Conservation (phyloP, 441 rosid genomes). For the Croton setiger region DNA sequence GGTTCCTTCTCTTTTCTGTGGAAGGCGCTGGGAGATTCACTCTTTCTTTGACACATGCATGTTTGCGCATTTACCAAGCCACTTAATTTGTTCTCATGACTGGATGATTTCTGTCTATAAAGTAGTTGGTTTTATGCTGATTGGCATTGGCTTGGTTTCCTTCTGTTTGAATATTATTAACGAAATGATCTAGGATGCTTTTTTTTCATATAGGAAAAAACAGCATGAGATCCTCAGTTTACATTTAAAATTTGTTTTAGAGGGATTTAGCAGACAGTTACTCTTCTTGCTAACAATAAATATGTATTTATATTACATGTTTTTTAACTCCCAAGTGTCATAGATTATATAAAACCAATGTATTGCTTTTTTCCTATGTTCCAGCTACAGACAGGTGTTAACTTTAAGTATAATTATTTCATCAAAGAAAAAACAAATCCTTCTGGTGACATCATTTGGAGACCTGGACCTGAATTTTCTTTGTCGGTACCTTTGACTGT, state of each 20-base stretch:
- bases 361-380: constrained; percentile 19
- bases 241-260: constrained; percentile 7
- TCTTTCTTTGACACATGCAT: not conserved
- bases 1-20: not conserved
- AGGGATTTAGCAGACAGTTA: constrained; percentile 14
- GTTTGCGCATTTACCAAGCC: not conserved
- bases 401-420: constrained; percentile 83
- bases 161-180: not conserved
- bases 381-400: constrained; percentile 71
- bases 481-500: constrained; percentile 48
- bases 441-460: constrained; percentile 61
- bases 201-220: not conserved
- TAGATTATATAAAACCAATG: not conserved
- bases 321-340: constrained; percentile 6
- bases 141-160: constrained; percentile 4
- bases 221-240: not conserved
- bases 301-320: constrained; percentile 5
- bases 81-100: not conserved
- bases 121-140: not conserved
- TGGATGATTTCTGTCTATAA: not conserved
- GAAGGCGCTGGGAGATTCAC: not conserved
- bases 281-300: constrained; percentile 15
- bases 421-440: constrained; percentile 45
- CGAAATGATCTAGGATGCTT: not conserved
- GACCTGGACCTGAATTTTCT: constrained; percentile 84